Percentiles rank a stretch among this genome's conserved stretches.
Evolutionary conservation across 2,329 filamentous ascomycete genomes (phyloP).

Genomic region (Kalmusia sp.): DNA sequence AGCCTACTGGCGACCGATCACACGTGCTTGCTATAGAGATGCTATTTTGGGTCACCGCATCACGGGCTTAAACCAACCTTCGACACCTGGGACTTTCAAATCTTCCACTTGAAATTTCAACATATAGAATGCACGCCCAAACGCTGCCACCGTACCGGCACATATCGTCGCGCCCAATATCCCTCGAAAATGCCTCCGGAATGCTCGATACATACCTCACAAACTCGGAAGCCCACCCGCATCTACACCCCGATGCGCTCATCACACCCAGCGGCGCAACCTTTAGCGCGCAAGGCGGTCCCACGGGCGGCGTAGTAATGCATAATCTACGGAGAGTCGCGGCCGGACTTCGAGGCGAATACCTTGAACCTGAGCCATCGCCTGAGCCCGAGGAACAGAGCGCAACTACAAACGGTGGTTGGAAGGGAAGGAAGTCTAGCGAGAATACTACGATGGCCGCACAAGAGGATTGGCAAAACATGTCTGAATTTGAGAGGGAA

Average conservation of each 20-base stretch:
- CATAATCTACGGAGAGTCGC: conserved; percentile 62
- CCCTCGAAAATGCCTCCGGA: conserved; percentile 39
- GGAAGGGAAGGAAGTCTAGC: conserved; percentile 15
- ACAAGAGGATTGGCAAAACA: conserved; percentile 48
- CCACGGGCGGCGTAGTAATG: conserved; percentile 56
- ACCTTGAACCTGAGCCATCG: conserved; percentile 52
- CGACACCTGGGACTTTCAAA: conserved; percentile 5
- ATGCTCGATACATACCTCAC: conserved; percentile 51
- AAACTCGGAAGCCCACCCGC: conserved; percentile 48
- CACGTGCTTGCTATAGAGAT: no score
- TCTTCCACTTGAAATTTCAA: not conserved
- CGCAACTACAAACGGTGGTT: conserved; percentile 19
- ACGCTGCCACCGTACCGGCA: conserved; percentile 47
- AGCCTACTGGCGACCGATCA: no score
- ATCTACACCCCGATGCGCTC: conserved; percentile 57
- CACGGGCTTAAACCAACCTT: no score
- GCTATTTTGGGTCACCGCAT: no score
- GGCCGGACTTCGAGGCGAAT: conserved; percentile 60
- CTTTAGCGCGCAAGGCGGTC: conserved; percentile 52
- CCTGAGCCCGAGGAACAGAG: conserved; percentile 46
- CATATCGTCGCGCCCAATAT: conserved; percentile 39
- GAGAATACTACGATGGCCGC: conserved; percentile 12
- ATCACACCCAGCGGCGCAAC: conserved; percentile 51
- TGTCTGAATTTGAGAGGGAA: conserved; percentile 52
- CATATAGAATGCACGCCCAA: conserved; percentile 38